phyloP scores from a whole-genome alignment of 495 filamentous ascomycete species.

The Xylaria scruposa region DNA sequence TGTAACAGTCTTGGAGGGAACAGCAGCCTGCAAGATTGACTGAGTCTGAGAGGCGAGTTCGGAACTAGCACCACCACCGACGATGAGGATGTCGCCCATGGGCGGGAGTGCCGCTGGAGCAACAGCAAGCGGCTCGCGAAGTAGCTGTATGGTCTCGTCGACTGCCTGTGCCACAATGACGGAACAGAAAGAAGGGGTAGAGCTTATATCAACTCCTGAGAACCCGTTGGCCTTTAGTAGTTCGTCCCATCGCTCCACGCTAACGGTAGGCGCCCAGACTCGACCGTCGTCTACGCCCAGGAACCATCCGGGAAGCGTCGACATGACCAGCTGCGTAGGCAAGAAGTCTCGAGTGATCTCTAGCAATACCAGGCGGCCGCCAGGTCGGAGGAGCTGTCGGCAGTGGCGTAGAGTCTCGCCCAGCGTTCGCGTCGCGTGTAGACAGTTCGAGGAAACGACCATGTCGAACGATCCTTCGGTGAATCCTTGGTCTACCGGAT shows the following conservation, averaged over 20 bases:
- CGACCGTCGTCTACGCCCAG: constrained; percentile 51
- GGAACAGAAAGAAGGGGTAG: constrained; percentile 40
- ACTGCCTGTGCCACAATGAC: constrained; percentile 54
- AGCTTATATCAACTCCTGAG: constrained; percentile 51
- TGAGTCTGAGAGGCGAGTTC: background rate
- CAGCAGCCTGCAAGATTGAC: background rate
- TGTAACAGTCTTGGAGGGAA: background rate
- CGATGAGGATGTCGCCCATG: background rate
- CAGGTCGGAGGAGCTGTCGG: constrained; percentile 56
- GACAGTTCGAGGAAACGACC: constrained; percentile 49
- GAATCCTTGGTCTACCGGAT: constrained; percentile 52
- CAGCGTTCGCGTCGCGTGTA: constrained; percentile 57
- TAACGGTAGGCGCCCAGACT: constrained; percentile 43
- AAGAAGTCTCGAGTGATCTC: constrained; percentile 52
- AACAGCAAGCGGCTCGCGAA: constrained; percentile 14
- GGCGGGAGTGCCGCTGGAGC: background rate
- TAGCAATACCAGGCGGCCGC: constrained; percentile 57
- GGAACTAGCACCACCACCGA: background rate
- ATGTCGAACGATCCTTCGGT: constrained; percentile 53
- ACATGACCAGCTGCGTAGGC: constrained; percentile 46
- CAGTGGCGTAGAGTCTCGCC: constrained; percentile 49
- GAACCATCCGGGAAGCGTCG: constrained; percentile 59
- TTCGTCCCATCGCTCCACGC: constrained; percentile 46
- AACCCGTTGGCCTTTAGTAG: constrained; percentile 51
- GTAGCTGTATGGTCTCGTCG: constrained; percentile 42